Percentiles rank a stretch among this genome's conserved stretches.
Conservation (phyloP, 2,329 filamentous ascomycete species). For the Calonectria hawksworthii region DNA sequence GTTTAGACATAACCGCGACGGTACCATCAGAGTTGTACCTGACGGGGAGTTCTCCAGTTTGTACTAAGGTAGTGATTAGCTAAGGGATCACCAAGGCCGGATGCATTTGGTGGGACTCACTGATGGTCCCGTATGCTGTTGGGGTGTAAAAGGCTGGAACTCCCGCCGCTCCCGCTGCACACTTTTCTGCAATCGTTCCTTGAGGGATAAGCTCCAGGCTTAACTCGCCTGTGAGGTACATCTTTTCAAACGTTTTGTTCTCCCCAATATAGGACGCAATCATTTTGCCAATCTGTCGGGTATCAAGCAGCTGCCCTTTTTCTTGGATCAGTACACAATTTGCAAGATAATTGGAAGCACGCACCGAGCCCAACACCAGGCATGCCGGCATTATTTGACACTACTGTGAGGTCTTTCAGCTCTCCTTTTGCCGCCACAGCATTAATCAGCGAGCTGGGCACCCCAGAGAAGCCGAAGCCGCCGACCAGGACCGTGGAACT, state of each 20-base stretch:
- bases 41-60: neutral
- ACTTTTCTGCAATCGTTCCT: constrained; percentile 5
- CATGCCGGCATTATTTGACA: constrained; percentile 5
- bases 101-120: neutral
- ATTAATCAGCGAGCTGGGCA: constrained; percentile 3
- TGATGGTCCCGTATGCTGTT: neutral
- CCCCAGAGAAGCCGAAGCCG: neutral
- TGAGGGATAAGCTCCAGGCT: neutral
- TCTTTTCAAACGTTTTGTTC: neutral
- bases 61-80: neutral
- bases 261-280: neutral
- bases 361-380: neutral
- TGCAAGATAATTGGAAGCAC: neutral
- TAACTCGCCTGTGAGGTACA: neutral
- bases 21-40: neutral
- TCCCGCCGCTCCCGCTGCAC: neutral
- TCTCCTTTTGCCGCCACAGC: neutral
- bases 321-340: neutral
- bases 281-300: neutral
- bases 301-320: neutral
- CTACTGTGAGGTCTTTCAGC: neutral
- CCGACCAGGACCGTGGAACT: neutral
- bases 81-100: too few relatives aligned
- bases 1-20: neutral
- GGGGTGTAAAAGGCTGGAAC: constrained; percentile 3